These are phyloP conservation scores for Drechslerella stenobrocha DNA, from an alignment of 2,329 filamentous ascomycete species.

Conservation along the genomic window DNA sequence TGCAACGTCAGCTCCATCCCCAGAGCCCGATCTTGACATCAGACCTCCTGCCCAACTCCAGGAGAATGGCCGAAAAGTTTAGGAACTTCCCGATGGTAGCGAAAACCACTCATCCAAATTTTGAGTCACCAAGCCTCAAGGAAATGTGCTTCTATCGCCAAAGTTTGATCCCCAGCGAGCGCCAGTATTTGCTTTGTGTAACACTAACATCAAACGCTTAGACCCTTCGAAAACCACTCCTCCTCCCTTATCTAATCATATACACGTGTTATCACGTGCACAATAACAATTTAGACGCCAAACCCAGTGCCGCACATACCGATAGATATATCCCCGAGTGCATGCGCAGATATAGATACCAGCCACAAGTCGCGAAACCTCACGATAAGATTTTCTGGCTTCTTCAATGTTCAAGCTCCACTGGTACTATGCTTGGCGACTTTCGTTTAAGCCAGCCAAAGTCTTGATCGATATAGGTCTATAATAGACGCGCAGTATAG, in stretches of 20 bases:
- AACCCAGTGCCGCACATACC: background rate
- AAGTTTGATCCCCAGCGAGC: background rate
- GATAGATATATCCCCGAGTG: background rate
- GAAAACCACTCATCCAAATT: too few species aligned
- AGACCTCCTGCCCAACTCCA: background rate
- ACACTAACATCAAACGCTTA: background rate
- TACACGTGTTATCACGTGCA: background rate
- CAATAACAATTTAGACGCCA: background rate
- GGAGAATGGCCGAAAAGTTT: background rate
- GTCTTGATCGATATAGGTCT: slow-evolving; percentile 1
- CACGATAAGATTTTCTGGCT: background rate
- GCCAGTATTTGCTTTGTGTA: slow-evolving; percentile 3
- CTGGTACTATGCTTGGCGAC: slow-evolving; percentile 8
- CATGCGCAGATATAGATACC: background rate
- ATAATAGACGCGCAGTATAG: slow-evolving; percentile 7
- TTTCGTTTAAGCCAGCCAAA: background rate
- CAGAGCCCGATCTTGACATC: background rate
- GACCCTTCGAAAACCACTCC: background rate
- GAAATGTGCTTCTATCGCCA: too few species aligned
- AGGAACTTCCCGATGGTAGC: background rate
- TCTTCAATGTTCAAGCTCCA: background rate
- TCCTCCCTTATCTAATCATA: background rate
- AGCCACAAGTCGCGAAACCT: background rate
- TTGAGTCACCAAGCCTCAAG: too few species aligned
- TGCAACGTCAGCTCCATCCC: background rate